A percentile compares a stretch with the other conserved stretches of the same genome.
phyloP scores from a whole-genome alignment of 495 filamentous ascomycete species.

The Aspergillus funiculosus region DNA sequence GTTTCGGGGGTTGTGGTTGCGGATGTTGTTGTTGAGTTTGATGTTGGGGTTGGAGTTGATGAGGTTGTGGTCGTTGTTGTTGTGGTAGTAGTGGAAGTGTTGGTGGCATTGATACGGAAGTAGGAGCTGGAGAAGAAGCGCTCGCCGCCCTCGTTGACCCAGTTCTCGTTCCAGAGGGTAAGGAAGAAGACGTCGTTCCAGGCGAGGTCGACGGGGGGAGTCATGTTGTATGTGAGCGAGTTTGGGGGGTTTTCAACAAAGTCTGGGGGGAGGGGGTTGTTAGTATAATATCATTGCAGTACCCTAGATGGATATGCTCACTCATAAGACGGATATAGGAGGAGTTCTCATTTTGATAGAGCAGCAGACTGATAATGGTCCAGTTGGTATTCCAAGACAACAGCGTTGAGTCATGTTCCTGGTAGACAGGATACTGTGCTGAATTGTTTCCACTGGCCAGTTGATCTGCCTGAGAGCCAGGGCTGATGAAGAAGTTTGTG shows the following conservation, averaged over 20 bases:
- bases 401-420: not conserved
- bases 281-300: no score
- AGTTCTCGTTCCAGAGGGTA: conserved; percentile 14
- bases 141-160: not conserved
- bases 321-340: conserved; percentile 7
- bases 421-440: conserved; percentile 10
- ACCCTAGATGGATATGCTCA: not conserved
- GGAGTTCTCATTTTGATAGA: conserved; percentile 13
- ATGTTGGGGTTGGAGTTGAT: not conserved
- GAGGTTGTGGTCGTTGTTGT: conserved; percentile 2
- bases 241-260: conserved; percentile 6
- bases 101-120: conserved; percentile 13
- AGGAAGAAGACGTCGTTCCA: conserved; percentile 19
- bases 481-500: conserved; percentile 13
- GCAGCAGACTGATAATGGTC: conserved; percentile 8
- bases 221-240: conserved; percentile 11
- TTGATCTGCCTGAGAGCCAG: conserved; percentile 7
- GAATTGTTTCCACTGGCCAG: conserved; percentile 12
- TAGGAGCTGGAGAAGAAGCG: conserved; percentile 10
- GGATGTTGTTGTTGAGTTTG: not conserved
- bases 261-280: no score
- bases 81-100: conserved; percentile 1
- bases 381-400: conserved; percentile 11
- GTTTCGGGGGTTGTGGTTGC: not conserved
- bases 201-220: conserved; percentile 7